A percentile compares a stretch with the other conserved stretches of the same genome.
These are phyloP conservation scores for Phialophora chinensis DNA, from an alignment of 2,329 filamentous ascomycete genomes.

Conservation along the genomic window DNA sequence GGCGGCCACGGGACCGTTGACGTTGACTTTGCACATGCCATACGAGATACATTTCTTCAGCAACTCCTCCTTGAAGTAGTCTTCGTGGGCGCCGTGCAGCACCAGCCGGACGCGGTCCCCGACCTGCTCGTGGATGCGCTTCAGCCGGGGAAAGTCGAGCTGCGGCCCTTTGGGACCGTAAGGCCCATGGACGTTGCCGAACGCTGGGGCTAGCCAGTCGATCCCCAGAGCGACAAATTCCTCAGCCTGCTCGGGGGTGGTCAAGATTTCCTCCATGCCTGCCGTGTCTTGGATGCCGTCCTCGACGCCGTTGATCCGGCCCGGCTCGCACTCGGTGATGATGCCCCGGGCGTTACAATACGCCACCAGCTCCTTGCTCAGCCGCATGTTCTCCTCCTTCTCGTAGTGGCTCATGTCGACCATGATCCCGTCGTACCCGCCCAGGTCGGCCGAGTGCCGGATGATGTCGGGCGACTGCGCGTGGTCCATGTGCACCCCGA, in stretches of 20 bases:
- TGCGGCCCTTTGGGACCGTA: conserved; percentile 58
- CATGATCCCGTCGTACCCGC: conserved; percentile 75
- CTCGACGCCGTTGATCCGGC: conserved; percentile 74
- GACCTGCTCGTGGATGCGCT: conserved; percentile 57
- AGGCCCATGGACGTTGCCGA: conserved; percentile 77
- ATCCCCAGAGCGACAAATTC: conserved; percentile 74
- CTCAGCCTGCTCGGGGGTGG: conserved; percentile 70
- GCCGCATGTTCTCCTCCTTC: conserved; percentile 69
- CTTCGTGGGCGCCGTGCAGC: conserved; percentile 65
- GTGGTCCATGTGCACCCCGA: conserved; percentile 71
- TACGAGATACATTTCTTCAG: conserved; percentile 60
- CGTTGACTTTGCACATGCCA: conserved; percentile 62
- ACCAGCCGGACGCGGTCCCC: conserved; percentile 59
- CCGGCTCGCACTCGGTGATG: conserved; percentile 72
- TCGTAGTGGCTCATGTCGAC: conserved; percentile 77
- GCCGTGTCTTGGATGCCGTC: conserved; percentile 75
- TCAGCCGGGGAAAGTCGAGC: conserved; percentile 51
- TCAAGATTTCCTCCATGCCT: conserved; percentile 67
- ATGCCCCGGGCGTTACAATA: conserved; percentile 71
- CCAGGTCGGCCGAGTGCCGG: conserved; percentile 64
- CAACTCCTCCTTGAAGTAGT: conserved; percentile 62
- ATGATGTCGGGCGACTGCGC: conserved; percentile 65
- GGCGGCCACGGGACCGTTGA: conserved; percentile 35
- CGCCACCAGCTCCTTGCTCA: conserved; percentile 66
- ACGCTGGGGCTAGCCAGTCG: conserved; percentile 76